Evolutionary conservation across 768 basidiomycete species (phyloP), one percentile per base, ranked within the genome.

Genomic region (Amanita pallidorosea): DNA sequence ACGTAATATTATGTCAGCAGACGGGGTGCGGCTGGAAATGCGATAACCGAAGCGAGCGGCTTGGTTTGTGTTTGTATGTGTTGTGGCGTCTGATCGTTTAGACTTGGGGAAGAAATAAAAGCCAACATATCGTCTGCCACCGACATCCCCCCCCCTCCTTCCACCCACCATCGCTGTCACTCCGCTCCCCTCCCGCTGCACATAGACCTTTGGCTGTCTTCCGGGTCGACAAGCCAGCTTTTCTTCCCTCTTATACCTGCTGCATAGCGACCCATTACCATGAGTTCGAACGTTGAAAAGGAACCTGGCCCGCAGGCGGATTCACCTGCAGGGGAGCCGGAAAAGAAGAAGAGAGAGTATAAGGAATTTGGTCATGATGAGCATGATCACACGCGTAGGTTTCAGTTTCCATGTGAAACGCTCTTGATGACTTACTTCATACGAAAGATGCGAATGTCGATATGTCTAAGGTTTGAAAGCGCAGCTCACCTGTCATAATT

Each of bases 361-460:
- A 91, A 86, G 74, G 88, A 89, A 38, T 86, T 89, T 52, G 79
- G 77, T 53, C 83, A 90, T 61, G 85, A 87, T 2, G 70, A 81
- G 45, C 74, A 80, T 47, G 77, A 79, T 57, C 67, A 82, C 38
- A 77, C 81, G 51, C 83, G 87, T 88, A 62, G 45, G 85, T 74
- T 18, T 63, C 51, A 38, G 6, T 23, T 4, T 51, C 47, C 25
- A 45, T 47, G 27, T 18, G 22, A 53, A 51, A 49, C 9, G 25
- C 33, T 45, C 31, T 56, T 51, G 52, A 18, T 18, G 6, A 51
- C 58, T 41, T 55, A 40, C 54, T 52, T 47, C 22, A 57, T 55
- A 51, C 15, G 45, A 7, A 55, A 89, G 87, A 89, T 65, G 90
- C 87, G 54, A 81, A 84, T 63, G 87, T 93, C 49, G 88, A 92